Base-by-base conservation (phyloP, 768 basidiomycete species). In the Pulveroboletus sp. region DNA sequence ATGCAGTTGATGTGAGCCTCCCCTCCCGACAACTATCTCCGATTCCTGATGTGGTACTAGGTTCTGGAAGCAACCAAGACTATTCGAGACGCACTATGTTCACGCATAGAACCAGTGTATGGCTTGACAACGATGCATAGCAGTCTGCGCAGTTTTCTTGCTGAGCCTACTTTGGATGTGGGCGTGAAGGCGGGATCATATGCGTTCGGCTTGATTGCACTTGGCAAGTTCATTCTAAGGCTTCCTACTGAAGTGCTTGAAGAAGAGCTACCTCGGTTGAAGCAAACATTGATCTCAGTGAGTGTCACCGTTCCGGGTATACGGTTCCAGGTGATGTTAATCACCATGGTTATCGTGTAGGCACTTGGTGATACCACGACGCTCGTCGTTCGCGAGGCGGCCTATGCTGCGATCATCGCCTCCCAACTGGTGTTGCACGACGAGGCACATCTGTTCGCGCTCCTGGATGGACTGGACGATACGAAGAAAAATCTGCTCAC, bases 401-500 rank as follows among this genome's bases (percentile, higher is more conserved):
- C 88, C 3, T 88, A 90, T 3, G 84, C 84, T 2, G 76, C 81
- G 13, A 89, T 91, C 61, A 89, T 90, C 53, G 85, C 91, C 13
- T 86, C 89, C 0, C 91, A 93, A 58, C 73, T 91, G 30, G 83
- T 92, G 48, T 71, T 93, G 36, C 79, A 82, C 24, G 90, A 93
- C 61, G 91, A 93, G 63, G 82, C 83, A 0, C 88, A 90, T 56
- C 73, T 93, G 1, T 93, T 93, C 58, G 73, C 80, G 33, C 78
- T 93, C 15, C 71, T 93, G 39, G 87, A 89, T 50, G 87, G 86
- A 6, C 74, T 93, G 37, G 82, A 88, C n/a, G 86, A 90, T 53
- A 89, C 89, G 59, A 90, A 93, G 76, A 92, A 91, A 75, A 92
- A 93, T 62, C 73, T 93, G 15, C 72, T 93, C 43, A 90, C 91